A percentile compares a stretch with the other conserved stretches of the same genome.
Evolutionary conservation across 2,329 filamentous ascomycete species (phyloP).

Genomic region (Septoria linicola): DNA sequence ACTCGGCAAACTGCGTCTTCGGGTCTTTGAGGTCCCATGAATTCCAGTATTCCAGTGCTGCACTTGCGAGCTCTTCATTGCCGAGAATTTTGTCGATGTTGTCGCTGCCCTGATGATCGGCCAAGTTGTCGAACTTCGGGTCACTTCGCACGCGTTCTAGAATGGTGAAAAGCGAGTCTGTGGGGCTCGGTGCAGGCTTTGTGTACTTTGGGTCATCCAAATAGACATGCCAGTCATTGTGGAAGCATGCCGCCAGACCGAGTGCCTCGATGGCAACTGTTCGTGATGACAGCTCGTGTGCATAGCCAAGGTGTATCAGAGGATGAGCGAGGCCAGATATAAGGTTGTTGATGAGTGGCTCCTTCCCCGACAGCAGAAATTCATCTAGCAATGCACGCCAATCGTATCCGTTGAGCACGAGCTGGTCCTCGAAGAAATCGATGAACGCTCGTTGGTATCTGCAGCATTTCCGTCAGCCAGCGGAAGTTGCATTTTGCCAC

Average conservation of each 20-base stretch:
- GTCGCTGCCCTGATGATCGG: slow-evolving; percentile 56
- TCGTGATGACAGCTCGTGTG: slow-evolving; percentile 80
- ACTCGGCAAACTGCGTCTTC: slow-evolving; percentile 70
- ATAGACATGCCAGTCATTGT: slow-evolving; percentile 58
- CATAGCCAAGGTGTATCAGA: slow-evolving; percentile 93
- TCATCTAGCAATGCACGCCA: slow-evolving; percentile 76
- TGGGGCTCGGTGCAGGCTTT: slow-evolving; percentile 59
- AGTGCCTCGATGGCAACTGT: slow-evolving; percentile 89
- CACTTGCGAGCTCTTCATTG: slow-evolving; percentile 67
- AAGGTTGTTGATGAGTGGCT: slow-evolving; percentile 78
- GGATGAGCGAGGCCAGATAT: slow-evolving; percentile 81
- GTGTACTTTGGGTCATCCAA: slow-evolving; percentile 73
- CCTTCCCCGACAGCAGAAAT: slow-evolving; percentile 71
- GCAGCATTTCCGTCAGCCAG: slow-evolving; percentile 15
- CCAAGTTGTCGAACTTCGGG: slow-evolving; percentile 66
- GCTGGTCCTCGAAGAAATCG: slow-evolving; percentile 92
- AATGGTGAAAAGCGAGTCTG: slow-evolving; percentile 65
- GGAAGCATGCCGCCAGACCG: slow-evolving; percentile 62
- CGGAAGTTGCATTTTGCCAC: not conserved
- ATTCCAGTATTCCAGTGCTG: slow-evolving; percentile 86
- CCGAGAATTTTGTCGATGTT: slow-evolving; percentile 69
- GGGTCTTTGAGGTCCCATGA: slow-evolving; percentile 74
- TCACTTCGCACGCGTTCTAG: slow-evolving; percentile 69
- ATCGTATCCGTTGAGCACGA: slow-evolving; percentile 74
- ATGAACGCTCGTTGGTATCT: slow-evolving; percentile 86